These are phyloP conservation scores for Corymbia citriodora DNA, from an alignment of 441 rosid genomes.

Conservation along the genomic window DNA sequence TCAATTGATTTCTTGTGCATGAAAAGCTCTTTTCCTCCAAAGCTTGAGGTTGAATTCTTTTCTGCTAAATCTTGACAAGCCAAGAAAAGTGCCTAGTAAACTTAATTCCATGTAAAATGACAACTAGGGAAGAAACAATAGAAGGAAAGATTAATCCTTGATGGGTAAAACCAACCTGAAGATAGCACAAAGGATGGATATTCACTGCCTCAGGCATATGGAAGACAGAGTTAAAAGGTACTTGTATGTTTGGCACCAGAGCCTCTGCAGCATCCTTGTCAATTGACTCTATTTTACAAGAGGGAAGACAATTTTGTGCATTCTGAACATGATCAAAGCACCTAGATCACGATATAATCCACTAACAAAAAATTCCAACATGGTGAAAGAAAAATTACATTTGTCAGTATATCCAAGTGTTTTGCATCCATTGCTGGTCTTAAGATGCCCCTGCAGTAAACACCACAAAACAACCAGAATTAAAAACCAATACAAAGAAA, in stretches of 20 bases:
- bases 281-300: constrained; percentile 67
- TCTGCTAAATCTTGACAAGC: constrained; percentile 65
- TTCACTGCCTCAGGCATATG: constrained; percentile 85
- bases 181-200: constrained; percentile 67
- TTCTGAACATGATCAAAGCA: constrained; percentile 42
- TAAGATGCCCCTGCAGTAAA: constrained; percentile 71
- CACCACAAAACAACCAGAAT: background rate
- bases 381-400: constrained; percentile 36
- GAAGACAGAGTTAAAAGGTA: constrained; percentile 66
- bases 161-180: constrained; percentile 39
- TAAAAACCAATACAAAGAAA: background rate
- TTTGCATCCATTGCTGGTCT: constrained; percentile 76
- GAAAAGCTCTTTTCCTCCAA: constrained; percentile 37
- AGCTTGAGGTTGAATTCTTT: constrained; percentile 28
- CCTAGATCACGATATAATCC: constrained; percentile 3
- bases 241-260: constrained; percentile 51
- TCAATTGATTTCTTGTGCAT: constrained; percentile 48
- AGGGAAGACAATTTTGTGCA: constrained; percentile 67
- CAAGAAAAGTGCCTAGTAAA: constrained; percentile 67
- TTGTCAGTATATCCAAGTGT: constrained; percentile 45
- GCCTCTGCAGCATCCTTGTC: constrained; percentile 46
- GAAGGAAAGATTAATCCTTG: background rate
- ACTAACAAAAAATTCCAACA: background rate
- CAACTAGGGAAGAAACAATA: background rate
- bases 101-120: constrained; percentile 11